A percentile compares a stretch with the other conserved stretches of the same genome.
Conservation (phyloP, 1,284 basidiomycete genomes). For the Ceratobasidium sp. region DNA sequence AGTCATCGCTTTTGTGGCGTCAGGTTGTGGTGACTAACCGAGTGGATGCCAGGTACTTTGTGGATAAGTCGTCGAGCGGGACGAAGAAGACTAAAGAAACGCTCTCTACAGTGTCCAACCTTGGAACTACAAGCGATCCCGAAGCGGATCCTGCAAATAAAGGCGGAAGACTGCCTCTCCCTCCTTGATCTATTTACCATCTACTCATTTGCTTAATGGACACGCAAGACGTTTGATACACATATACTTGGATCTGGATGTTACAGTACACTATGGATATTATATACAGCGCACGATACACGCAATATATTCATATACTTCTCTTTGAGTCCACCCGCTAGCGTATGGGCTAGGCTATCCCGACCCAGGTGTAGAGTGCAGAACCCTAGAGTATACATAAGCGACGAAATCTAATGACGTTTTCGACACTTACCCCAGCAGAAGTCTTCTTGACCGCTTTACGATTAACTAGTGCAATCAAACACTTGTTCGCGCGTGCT, state of each 20-base stretch:
- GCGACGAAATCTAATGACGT: too few species aligned
- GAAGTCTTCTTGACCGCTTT: slow-evolving; percentile 80
- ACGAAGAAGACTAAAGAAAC: slow-evolving; percentile 33
- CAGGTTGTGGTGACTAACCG: neutral
- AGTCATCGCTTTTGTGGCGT: neutral
- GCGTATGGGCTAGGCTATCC: slow-evolving; percentile 6
- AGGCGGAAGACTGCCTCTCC: slow-evolving; percentile 26
- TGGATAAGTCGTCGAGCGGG: slow-evolving; percentile 35
- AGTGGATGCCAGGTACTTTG: slow-evolving; percentile 28
- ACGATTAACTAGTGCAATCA: slow-evolving; percentile 89
- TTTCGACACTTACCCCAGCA: slow-evolving; percentile 30
- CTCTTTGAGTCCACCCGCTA: neutral
- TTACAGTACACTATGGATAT: slow-evolving; percentile 35
- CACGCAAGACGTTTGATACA: neutral
- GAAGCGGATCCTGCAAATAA: slow-evolving; percentile 32
- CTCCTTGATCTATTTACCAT: slow-evolving; percentile 35
- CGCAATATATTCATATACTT: slow-evolving; percentile 32
- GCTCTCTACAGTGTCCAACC: slow-evolving; percentile 1
- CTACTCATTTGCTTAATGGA: slow-evolving; percentile 9
- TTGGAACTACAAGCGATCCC: neutral
- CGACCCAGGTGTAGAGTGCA: slow-evolving; percentile 41
- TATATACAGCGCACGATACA: slow-evolving; percentile 23
- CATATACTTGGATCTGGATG: neutral
- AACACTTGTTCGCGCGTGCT: slow-evolving; percentile 90
- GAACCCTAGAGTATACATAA: slow-evolving; percentile 12